A percentile compares a stretch with the other conserved stretches of the same genome.
These are phyloP conservation scores for Zygosaccharomyces pseudobailii DNA, from an alignment of 1,139 yeast genomes.

Conservation along the genomic window DNA sequence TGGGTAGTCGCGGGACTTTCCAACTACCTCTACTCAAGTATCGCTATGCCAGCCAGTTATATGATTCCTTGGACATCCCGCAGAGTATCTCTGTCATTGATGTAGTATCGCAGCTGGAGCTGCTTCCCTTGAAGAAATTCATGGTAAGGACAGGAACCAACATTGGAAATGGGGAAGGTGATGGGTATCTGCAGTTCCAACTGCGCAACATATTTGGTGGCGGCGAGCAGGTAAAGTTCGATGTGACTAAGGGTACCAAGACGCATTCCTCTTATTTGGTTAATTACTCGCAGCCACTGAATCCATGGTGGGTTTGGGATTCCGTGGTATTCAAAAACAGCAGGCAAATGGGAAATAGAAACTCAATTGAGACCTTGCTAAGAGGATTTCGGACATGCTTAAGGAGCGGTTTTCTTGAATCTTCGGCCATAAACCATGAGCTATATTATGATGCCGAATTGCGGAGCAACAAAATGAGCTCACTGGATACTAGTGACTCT, in stretches of 20 bases:
- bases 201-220: constrained; percentile 81
- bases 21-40: constrained; percentile 7
- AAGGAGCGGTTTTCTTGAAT: constrained; percentile 18
- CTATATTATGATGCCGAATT: constrained; percentile 59
- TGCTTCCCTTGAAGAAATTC: constrained; percentile 60
- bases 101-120: constrained; percentile 50
- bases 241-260: constrained; percentile 75
- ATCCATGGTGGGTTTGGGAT: constrained; percentile 46
- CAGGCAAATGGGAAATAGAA: constrained; percentile 50
- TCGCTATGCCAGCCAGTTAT: constrained; percentile 15
- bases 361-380: constrained; percentile 29
- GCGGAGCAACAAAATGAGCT: constrained; percentile 50
- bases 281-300: constrained; percentile 56
- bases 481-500: constrained; percentile 31
- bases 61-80: constrained; percentile 10
- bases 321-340: constrained; percentile 53
- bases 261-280: constrained; percentile 69
- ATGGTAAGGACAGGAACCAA: constrained; percentile 89
- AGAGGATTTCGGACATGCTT: constrained; percentile 17
- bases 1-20: constrained; percentile 19
- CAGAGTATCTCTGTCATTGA: constrained; percentile 33
- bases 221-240: constrained; percentile 72
- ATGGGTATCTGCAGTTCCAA: constrained; percentile 77
- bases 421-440: constrained; percentile 45
- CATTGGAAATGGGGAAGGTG: constrained; percentile 93